Conservation (phyloP, 176 grass and related monocot species). For the Dendrocalamus sinicus region DNA sequence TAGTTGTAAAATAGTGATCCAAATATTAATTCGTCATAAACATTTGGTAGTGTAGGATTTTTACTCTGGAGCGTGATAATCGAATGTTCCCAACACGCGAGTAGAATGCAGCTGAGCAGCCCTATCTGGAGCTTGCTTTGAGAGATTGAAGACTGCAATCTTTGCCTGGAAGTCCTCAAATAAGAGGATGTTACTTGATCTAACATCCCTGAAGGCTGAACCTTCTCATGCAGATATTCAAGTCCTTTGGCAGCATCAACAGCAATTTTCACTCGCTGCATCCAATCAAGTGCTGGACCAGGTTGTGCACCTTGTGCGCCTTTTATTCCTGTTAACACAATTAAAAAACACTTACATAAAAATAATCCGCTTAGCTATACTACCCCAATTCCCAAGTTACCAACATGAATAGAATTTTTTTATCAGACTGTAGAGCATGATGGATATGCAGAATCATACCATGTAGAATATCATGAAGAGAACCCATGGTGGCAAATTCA, state of each 20-base stretch:
- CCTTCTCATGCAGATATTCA: conserved; percentile 89
- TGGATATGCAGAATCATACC: conserved; percentile 55
- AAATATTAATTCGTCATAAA: conserved; percentile 18
- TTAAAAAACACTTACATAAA: not conserved
- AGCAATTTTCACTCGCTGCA: conserved; percentile 82
- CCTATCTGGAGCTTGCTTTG: conserved; percentile 93
- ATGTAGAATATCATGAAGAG: conserved; percentile 86
- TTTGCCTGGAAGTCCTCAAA: conserved; percentile 94
- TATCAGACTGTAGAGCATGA: not conserved
- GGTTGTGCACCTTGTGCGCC: conserved; percentile 90
- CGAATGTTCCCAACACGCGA: conserved; percentile 91
- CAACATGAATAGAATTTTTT: not conserved
- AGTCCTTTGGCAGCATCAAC: conserved; percentile 85
- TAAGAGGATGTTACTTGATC: conserved; percentile 86
- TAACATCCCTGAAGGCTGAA: conserved; percentile 81
- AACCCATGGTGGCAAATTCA: conserved; percentile 94
- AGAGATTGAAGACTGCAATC: conserved; percentile 92
- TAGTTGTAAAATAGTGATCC: not conserved
- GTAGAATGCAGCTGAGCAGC: conserved; percentile 89
- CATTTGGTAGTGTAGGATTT: conserved; percentile 6
- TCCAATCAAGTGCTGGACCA: conserved; percentile 86
- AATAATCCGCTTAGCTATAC: conserved; percentile 9
- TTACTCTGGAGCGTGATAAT: conserved; percentile 98
- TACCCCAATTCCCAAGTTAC: not conserved
- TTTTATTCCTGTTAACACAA: conserved; percentile 68